phyloP scores from a whole-genome alignment of 2,329 filamentous ascomycete species.

The Clonostachys chloroleuca region DNA sequence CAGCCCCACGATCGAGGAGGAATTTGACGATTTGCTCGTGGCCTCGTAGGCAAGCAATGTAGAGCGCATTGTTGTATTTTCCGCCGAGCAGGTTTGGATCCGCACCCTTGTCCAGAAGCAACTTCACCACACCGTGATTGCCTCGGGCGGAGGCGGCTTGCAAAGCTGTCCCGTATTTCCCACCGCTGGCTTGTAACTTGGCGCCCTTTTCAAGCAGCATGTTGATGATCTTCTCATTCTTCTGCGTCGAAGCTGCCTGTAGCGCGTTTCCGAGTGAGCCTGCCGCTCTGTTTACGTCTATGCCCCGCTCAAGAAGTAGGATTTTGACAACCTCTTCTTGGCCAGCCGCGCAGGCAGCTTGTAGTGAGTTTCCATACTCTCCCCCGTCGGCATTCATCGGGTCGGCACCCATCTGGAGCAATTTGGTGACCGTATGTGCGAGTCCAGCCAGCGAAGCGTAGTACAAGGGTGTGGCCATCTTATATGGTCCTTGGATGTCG shows the following conservation, averaged over 20 bases:
- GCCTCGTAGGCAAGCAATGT: not conserved
- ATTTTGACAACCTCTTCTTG: not conserved
- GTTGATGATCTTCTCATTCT: not conserved
- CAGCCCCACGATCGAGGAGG: not conserved
- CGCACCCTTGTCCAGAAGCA: not conserved
- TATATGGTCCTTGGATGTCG: not conserved
- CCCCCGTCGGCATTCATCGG: not conserved
- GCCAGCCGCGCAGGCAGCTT: not conserved
- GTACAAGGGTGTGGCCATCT: not conserved
- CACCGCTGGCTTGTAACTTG: not conserved
- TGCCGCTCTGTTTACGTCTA: not conserved
- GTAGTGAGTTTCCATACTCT: not conserved
- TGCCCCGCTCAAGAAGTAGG: not conserved
- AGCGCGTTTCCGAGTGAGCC: not conserved
- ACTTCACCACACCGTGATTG: not conserved
- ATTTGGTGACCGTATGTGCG: not conserved
- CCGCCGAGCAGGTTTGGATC: not conserved
- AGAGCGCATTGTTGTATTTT: not conserved
- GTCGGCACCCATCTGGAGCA: not conserved
- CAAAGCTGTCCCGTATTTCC: not conserved
- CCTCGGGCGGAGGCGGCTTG: not conserved
- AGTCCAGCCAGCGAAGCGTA: not conserved
- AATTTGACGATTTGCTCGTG: not conserved
- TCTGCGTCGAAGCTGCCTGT: not conserved
- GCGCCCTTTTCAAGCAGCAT: not conserved